Percentiles rank a stretch among this genome's conserved stretches.
Evolutionary conservation across 2,329 filamentous ascomycete species (phyloP).

Genomic region (Pyrenochaeta sp.): DNA sequence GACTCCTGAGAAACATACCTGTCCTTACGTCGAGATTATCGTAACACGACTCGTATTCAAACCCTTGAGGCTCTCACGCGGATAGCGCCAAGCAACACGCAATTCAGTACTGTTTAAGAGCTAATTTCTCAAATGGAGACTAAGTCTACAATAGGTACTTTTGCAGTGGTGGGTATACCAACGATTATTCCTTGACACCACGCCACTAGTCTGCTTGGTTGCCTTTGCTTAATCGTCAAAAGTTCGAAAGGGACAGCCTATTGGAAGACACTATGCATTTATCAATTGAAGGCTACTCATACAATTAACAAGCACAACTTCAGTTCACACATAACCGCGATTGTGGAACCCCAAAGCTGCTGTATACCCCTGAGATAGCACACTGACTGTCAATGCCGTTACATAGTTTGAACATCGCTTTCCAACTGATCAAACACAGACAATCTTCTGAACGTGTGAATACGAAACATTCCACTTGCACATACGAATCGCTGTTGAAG

Average conservation of each 20-base stretch:
- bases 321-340: neutral
- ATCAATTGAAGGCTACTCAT: neutral
- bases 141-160: neutral
- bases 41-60: neutral
- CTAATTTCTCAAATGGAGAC: neutral
- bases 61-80: neutral
- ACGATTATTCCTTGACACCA: neutral
- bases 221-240: conserved; percentile 1
- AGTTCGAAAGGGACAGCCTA: neutral
- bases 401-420: too few species aligned
- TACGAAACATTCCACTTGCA: too few species aligned
- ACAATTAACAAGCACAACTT: neutral
- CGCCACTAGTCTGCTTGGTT: neutral
- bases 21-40: conserved; percentile 1
- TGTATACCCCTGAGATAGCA: too few species aligned
- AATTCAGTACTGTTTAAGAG: neutral
- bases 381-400: too few species aligned
- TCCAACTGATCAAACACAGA: too few species aligned
- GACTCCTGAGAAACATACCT: neutral
- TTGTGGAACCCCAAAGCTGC: neutral
- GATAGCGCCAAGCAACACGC: neutral
- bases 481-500: too few species aligned
- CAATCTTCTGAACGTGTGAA: too few species aligned
- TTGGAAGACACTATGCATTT: neutral
- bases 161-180: neutral